Conservation (phyloP, 768 basidiomycete species). For the Serendipita sp. region DNA sequence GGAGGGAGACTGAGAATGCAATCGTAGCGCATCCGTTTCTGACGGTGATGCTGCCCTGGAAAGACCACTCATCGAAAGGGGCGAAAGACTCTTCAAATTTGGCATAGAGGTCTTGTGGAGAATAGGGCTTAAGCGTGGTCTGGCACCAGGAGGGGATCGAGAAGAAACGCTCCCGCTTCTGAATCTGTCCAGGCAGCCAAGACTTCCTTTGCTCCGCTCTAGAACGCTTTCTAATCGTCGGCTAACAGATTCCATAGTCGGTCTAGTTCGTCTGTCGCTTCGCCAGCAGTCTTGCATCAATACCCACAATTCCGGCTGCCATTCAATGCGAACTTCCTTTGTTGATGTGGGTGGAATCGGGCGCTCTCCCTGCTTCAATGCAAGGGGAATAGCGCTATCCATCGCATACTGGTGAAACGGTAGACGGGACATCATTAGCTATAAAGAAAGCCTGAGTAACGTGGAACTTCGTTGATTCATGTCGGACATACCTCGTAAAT, state of each 20-base stretch:
- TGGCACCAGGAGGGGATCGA: no score
- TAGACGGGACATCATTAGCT: neutral
- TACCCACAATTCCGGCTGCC: neutral
- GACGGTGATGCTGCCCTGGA: no score
- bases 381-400: neutral
- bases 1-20: no score
- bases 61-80: no score
- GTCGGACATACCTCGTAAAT: neutral
- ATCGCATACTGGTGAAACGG: neutral
- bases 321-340: neutral
- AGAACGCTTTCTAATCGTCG: neutral
- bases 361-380: neutral
- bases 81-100: no score
- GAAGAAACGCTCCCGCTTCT: neutral
- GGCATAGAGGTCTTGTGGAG: no score
- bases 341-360: neutral
- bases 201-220: neutral
- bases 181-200: neutral
- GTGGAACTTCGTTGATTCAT: neutral
- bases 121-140: no score
- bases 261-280: neutral
- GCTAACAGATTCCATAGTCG: neutral
- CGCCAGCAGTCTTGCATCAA: constrained; percentile 1
- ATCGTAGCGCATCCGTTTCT: no score
- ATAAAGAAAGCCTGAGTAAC: neutral